Base-by-base conservation (phyloP, 257 asterid genomes). In the Penstemon eatonii region DNA sequence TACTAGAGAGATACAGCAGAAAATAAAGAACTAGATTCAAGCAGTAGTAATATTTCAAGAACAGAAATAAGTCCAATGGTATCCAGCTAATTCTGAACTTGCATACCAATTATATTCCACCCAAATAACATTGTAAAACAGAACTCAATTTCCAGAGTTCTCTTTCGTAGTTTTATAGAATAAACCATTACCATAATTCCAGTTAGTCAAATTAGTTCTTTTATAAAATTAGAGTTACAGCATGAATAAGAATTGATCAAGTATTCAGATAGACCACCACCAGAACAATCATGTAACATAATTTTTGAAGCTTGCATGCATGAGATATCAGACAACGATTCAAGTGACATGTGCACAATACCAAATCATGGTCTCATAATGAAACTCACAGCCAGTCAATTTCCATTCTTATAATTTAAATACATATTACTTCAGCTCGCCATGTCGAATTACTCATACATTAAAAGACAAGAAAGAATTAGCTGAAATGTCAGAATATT, bases 281-380 rank as follows among this genome's bases (percentile, higher is more conserved):
- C 66, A 56, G 7, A 19, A 13, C 54, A 74, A 65, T 12, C 52
- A 63, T 41, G 66, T 45, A 15, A 60, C 61, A 53, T 55, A 47
- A 12, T 41, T 62, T 43, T 33, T 63, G 68, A 41, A 58, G 72
- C 42, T 65, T 59, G 67, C 50, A 65, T 43, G 43, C 68, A 56
- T 56, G 44, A 8, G 57, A 61, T 19, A 51, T 56, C 45, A 40
- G 18, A 67, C 40, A 65, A 15, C 52, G 54, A 9, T 33, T 59
- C 57, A 57, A 38, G 63, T 49, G 49, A 55, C 38, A 25, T 1
- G 64, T 51, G 13, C 65, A 62, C 55, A 37, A 9, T 19, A 51
- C 57, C 36, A 46, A 46, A 63, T 6, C 9, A 6, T 33, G 43
- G 63, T 43, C 62, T 25, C 51, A 6, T 51, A 45, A 50, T 62